A percentile compares a stretch with the other conserved stretches of the same genome.
These are phyloP conservation scores for Moniliophthora roreri DNA, from an alignment of 1,284 basidiomycete genomes.

Conservation along the genomic window DNA sequence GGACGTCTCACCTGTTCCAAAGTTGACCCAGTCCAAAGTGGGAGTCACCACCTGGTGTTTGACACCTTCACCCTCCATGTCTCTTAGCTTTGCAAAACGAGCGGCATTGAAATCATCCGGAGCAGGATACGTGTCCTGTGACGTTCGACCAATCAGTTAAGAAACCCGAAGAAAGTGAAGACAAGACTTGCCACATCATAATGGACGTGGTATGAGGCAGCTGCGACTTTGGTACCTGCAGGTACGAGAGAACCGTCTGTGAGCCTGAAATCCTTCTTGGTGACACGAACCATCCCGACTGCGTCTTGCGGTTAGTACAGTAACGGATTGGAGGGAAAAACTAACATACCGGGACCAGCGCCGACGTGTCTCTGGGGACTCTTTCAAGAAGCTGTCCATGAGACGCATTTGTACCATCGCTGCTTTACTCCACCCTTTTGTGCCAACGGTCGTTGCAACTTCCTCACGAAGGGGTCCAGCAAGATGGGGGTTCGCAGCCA, in stretches of 20 bases:
- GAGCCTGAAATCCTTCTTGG: conserved; percentile 36
- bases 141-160: too few relatives aligned
- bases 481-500: conserved; percentile 41
- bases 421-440: conserved; percentile 45
- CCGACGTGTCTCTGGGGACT: conserved; percentile 39
- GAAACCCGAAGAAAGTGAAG: too few relatives aligned
- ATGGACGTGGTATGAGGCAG: conserved; percentile 29
- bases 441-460: conserved; percentile 32
- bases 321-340: not conserved
- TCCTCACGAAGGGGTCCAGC: conserved; percentile 45
- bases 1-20: conserved; percentile 40
- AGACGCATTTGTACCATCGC: conserved; percentile 43
- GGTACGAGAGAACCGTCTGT: conserved; percentile 38
- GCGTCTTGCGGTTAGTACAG: not conserved
- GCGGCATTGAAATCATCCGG: conserved; percentile 33
- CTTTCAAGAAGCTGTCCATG: conserved; percentile 51
- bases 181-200: conserved; percentile 23
- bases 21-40: conserved; percentile 35
- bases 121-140: not conserved
- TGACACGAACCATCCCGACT: conserved; percentile 29
- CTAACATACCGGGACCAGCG: conserved; percentile 24
- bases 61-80: conserved; percentile 24
- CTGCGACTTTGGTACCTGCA: conserved; percentile 29
- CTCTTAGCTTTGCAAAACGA: conserved; percentile 32
- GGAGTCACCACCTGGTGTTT: conserved; percentile 36